Percentiles rank a stretch among this genome's conserved stretches.
These are phyloP conservation scores for Phaeosphaeria sp. DNA, from an alignment of 2,329 filamentous ascomycete species.

Conservation along the genomic window DNA sequence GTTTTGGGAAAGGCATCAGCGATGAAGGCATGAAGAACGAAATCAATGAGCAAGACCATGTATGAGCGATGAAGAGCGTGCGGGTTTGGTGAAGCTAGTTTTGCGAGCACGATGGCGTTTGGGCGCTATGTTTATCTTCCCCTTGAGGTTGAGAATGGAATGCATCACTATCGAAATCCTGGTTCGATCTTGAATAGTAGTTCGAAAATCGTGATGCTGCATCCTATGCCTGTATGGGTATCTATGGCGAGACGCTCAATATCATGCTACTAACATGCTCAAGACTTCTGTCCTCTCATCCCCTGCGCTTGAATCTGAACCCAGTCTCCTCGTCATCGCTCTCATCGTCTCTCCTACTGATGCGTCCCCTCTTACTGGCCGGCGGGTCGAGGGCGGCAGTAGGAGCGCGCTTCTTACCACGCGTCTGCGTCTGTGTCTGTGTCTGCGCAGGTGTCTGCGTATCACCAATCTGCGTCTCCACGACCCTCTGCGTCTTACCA, in stretches of 20 bases:
- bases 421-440: constrained; percentile 28
- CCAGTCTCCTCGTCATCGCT: constrained; percentile 65
- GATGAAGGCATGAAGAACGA: constrained; percentile 1
- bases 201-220: background rate
- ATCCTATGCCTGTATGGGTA: background rate
- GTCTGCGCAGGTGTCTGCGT: constrained; percentile 24
- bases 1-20: background rate
- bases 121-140: constrained; percentile 7
- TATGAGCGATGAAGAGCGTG: background rate
- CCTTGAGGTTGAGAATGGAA: background rate
- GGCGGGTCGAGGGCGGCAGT: constrained; percentile 30
- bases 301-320: constrained; percentile 58
- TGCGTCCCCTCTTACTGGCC: constrained; percentile 35
- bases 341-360: constrained; percentile 49
- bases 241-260: background rate
- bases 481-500: constrained; percentile 32
- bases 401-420: constrained; percentile 38
- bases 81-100: background rate
- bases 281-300: background rate
- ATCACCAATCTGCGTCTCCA: constrained; percentile 42
- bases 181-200: background rate
- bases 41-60: background rate
- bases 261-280: background rate
- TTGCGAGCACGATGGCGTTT: constrained; percentile 18
- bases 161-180: background rate